Percentiles rank a stretch among this genome's conserved stretches.
Conservation (phyloP, 2,329 filamentous ascomycete species). For the Colletotrichum nymphaeae region DNA sequence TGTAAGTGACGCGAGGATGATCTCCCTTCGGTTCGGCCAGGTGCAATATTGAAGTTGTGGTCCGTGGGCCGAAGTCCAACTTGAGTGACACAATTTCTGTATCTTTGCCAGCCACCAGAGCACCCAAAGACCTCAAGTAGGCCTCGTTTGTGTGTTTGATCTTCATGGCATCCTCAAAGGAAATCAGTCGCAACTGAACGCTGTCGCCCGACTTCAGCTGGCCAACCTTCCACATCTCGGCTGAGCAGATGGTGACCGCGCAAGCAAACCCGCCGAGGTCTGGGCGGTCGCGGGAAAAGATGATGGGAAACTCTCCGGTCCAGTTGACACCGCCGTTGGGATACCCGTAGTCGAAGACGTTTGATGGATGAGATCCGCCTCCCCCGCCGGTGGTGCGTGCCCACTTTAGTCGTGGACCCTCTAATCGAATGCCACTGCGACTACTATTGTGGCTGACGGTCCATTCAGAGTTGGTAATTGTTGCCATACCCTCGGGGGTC, state of each 20-base stretch:
- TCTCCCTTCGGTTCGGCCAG: slow-evolving; percentile 41
- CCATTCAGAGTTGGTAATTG: slow-evolving; percentile 68
- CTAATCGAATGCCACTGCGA: slow-evolving; percentile 68
- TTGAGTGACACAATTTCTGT: neutral
- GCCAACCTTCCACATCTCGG: slow-evolving; percentile 50
- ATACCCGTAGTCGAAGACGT: slow-evolving; percentile 70
- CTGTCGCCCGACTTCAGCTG: slow-evolving; percentile 46
- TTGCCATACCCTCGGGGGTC: slow-evolving; percentile 61
- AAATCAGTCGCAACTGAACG: neutral
- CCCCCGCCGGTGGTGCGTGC: slow-evolving; percentile 70
- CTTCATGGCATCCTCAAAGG: slow-evolving; percentile 11
- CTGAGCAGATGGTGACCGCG: slow-evolving; percentile 43
- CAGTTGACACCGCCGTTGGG: slow-evolving; percentile 50
- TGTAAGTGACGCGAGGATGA: slow-evolving; percentile 53
- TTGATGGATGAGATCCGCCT: slow-evolving; percentile 71
- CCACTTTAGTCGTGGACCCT: slow-evolving; percentile 69
- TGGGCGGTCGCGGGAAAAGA: slow-evolving; percentile 48
- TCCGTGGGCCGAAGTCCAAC: neutral
- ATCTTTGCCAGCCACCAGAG: neutral
- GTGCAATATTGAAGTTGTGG: slow-evolving; percentile 34
- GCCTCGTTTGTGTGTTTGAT: neutral
- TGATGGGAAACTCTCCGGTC: slow-evolving; percentile 47
- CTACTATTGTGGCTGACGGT: slow-evolving; percentile 71
- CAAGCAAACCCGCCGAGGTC: slow-evolving; percentile 47
- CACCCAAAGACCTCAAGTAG: neutral